phyloP scores from a whole-genome alignment of 2,329 filamentous ascomycete genomes.

The Thermothelomyces thermophilus region DNA sequence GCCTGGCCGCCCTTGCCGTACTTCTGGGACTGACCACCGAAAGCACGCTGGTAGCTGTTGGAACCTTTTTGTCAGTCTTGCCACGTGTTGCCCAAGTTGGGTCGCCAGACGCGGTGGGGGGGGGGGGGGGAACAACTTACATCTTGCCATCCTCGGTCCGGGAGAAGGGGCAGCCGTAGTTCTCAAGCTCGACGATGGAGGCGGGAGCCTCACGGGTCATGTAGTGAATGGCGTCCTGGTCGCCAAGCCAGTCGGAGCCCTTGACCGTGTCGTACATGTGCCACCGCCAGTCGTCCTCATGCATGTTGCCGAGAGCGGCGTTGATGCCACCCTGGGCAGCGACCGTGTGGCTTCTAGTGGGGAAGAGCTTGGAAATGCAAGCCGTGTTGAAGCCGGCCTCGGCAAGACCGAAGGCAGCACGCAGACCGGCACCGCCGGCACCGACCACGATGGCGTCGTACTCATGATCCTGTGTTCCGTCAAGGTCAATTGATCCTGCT shows the following conservation, averaged over 20 bases:
- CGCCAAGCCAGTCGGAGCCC: constrained; percentile 94
- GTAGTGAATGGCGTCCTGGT: constrained; percentile 97
- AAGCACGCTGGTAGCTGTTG: constrained; percentile 85
- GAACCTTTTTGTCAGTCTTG: constrained; percentile 15
- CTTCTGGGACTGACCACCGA: constrained; percentile 94
- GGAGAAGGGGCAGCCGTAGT: constrained; percentile 95
- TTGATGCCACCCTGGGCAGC: constrained; percentile 81
- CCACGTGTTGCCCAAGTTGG: background rate
- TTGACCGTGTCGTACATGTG: constrained; percentile 99
- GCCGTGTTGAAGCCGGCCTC: constrained; percentile 87
- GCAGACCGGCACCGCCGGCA: constrained; percentile 73
- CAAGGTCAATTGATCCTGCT: constrained; percentile 13
- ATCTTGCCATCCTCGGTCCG: constrained; percentile 95
- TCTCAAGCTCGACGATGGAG: constrained; percentile 89
- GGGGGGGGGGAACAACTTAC: constrained; percentile 45
- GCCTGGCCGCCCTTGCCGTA: constrained; percentile 96
- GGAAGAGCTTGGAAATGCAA: constrained; percentile 82
- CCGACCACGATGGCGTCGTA: constrained; percentile 96
- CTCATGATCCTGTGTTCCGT: constrained; percentile 69
- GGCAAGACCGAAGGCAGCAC: constrained; percentile 77
- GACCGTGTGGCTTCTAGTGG: constrained; percentile 78
- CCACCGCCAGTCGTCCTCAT: constrained; percentile 98
- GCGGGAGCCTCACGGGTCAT: constrained; percentile 93
- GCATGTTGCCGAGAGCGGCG: constrained; percentile 88
- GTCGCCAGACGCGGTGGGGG: background rate